Conservation (phyloP, 73 alveolate species). For the Durusdinium trenchii region DNA sequence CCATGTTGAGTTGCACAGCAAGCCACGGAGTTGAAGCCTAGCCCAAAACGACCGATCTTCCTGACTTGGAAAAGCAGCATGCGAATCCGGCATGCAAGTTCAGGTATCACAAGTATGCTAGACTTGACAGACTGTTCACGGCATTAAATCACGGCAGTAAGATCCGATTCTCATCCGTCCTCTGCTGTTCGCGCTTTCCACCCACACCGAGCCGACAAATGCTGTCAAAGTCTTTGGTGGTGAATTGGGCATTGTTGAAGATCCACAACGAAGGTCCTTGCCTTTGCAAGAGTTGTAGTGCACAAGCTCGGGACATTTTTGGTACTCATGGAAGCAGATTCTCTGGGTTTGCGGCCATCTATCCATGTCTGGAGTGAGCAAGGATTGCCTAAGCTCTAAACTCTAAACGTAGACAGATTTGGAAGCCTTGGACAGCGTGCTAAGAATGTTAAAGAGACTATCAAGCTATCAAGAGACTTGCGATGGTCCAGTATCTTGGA, state of each 20-base stretch:
- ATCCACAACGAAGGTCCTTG: constrained; percentile 73
- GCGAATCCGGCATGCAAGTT: background rate
- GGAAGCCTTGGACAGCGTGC: too few relatives aligned
- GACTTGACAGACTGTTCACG: background rate
- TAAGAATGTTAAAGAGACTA: too few relatives aligned
- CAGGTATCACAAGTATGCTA: background rate
- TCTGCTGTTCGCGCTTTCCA: constrained; percentile 77
- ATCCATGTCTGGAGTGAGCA: constrained; percentile 94
- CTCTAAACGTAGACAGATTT: too few relatives aligned
- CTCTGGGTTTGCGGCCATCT: constrained; percentile 55
- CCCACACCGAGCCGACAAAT: constrained; percentile 85
- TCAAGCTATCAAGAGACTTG: too few relatives aligned
- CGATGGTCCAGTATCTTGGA: too few relatives aligned
- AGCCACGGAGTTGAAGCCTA: constrained; percentile 83
- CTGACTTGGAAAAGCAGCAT: background rate
- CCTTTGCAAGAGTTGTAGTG: too few relatives aligned
- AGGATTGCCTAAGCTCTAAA: constrained; percentile 69
- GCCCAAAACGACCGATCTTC: constrained; percentile 88
- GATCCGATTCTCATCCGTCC: background rate
- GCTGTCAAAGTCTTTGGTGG: constrained; percentile 91
- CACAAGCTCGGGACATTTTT: background rate
- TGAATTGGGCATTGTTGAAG: constrained; percentile 85
- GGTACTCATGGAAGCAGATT: background rate
- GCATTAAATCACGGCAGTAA: too few relatives aligned
- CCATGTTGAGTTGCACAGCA: background rate